These are phyloP conservation scores for Maudiozyma serrabonitensis DNA, from an alignment of 805 yeast genomes.

Conservation along the genomic window DNA sequence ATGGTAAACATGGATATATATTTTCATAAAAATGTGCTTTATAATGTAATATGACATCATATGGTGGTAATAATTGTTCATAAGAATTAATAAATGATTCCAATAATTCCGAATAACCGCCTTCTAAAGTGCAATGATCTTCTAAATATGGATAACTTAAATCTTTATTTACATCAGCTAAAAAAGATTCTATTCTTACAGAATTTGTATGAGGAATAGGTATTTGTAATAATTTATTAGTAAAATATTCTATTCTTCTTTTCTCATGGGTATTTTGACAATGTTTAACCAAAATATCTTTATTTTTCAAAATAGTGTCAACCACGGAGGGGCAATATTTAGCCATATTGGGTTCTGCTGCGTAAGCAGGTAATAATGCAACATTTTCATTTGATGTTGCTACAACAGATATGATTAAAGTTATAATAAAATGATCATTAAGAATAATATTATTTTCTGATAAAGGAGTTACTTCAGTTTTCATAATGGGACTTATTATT, in stretches of 20 bases:
- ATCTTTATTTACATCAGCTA: background rate
- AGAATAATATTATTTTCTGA: constrained; percentile 25
- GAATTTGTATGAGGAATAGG: background rate
- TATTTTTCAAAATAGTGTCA: constrained; percentile 9
- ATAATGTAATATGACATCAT: constrained; percentile 13
- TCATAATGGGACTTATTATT: constrained; percentile 20
- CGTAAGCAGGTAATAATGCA: constrained; percentile 17
- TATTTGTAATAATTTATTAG: constrained; percentile 17
- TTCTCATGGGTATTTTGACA: constrained; percentile 13
- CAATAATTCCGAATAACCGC: constrained; percentile 20
- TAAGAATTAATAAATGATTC: constrained; percentile 12
- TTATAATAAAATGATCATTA: constrained; percentile 21
- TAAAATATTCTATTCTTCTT: constrained; percentile 16
- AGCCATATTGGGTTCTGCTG: constrained; percentile 13
- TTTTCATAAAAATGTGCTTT: constrained; percentile 22
- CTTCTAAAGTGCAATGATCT: constrained; percentile 13
- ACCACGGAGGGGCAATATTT: constrained; percentile 3
- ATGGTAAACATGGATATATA: constrained; percentile 22
- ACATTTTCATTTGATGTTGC: constrained; percentile 13
- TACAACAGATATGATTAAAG: constrained; percentile 19
- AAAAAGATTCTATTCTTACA: background rate
- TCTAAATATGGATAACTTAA: constrained; percentile 15
- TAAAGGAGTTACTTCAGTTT: constrained; percentile 25
- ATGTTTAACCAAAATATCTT: constrained; percentile 14
- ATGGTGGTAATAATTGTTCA: constrained; percentile 21